These are phyloP conservation scores for Tulasnella sp. DNA, from an alignment of 768 basidiomycete species.

Conservation along the genomic window DNA sequence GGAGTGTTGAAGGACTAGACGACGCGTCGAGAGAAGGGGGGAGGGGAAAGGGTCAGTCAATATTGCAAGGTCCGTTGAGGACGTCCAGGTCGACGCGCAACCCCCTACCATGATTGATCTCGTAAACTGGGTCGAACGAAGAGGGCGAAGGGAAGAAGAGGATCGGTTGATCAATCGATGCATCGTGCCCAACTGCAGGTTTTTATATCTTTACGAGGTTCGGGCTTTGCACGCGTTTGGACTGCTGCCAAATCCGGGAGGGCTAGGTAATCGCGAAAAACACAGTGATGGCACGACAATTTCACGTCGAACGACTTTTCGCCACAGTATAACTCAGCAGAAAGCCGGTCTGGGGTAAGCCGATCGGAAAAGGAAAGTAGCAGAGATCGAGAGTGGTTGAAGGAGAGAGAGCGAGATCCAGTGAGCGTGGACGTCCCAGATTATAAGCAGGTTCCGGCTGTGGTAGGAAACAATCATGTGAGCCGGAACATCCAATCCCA, in stretches of 20 bases:
- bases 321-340: background rate
- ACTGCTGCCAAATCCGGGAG: background rate
- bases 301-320: constrained; percentile 8
- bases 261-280: constrained; percentile 1
- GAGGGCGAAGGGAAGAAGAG: constrained; percentile 5
- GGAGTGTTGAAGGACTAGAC: constrained; percentile 28
- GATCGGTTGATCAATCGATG: background rate
- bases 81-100: background rate
- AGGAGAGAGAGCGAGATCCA: background rate
- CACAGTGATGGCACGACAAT: background rate
- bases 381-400: background rate
- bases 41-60: background rate
- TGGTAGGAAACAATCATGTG: constrained; percentile 8
- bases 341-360: background rate
- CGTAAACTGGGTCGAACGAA: constrained; percentile 9
- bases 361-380: background rate
- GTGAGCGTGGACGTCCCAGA: background rate
- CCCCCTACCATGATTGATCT: constrained; percentile 18
- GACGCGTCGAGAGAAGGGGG: background rate
- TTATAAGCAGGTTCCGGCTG: background rate
- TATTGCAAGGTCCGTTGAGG: background rate
- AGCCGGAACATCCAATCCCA: constrained; percentile 3
- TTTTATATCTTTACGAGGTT: background rate
- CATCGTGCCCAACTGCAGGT: background rate
- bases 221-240: background rate